A percentile compares a stretch with the other conserved stretches of the same genome.
These are phyloP conservation scores for Moesziomyces parantarcticus DNA, from an alignment of 1,284 basidiomycete species.

Conservation along the genomic window DNA sequence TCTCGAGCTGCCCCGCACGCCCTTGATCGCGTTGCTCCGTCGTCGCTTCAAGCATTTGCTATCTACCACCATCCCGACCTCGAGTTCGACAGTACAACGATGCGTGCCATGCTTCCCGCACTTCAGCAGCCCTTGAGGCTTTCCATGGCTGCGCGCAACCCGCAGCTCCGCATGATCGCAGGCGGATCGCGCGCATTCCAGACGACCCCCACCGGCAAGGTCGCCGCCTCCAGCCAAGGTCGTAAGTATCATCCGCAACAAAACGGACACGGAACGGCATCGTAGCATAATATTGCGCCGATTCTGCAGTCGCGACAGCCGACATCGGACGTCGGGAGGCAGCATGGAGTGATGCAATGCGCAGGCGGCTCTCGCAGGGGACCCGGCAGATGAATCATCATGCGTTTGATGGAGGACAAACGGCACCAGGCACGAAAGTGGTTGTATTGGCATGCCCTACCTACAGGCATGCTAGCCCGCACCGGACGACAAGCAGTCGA, in stretches of 20 bases:
- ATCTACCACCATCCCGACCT: not conserved
- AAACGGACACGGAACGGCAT: not conserved
- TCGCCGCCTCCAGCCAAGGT: conserved; percentile 46
- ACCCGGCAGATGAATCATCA: too few relatives aligned
- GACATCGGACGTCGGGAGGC: too few relatives aligned
- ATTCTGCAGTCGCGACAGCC: too few relatives aligned
- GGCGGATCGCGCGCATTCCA: conserved; percentile 54
- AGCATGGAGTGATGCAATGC: too few relatives aligned
- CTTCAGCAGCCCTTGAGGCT: conserved; percentile 54
- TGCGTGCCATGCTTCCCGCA: conserved; percentile 43
- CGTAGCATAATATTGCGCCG: too few relatives aligned
- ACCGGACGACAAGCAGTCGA: too few relatives aligned
- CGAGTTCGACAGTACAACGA: conserved; percentile 6
- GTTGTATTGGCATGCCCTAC: too few relatives aligned
- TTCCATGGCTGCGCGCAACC: conserved; percentile 47
- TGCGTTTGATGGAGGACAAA: too few relatives aligned
- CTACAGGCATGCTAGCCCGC: too few relatives aligned
- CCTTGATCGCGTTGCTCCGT: not conserved
- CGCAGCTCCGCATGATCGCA: conserved; percentile 55
- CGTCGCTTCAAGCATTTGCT: not conserved
- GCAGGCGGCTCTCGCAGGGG: too few relatives aligned
- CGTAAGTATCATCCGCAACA: conserved; percentile 32
- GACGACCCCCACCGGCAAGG: conserved; percentile 29
- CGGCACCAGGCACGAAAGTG: too few relatives aligned
- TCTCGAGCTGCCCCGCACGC: conserved; percentile 11